A percentile compares a stretch with the other conserved stretches of the same genome.
Evolutionary conservation across 2,329 filamentous ascomycete species (phyloP).

Genomic region (Exophiala sideris): DNA sequence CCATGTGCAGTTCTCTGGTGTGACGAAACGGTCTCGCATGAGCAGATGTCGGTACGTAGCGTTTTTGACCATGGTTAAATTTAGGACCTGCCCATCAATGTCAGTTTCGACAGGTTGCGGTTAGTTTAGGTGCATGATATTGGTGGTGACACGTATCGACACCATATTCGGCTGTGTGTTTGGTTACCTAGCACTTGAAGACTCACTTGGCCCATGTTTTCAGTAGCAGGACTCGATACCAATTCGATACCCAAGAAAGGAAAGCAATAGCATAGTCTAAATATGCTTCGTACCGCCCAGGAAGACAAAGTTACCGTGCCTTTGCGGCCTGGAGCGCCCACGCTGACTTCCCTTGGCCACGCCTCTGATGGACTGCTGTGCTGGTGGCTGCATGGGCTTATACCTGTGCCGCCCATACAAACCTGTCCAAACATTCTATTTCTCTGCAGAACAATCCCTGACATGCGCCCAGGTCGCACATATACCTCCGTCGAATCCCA

Average conservation of each 20-base stretch:
- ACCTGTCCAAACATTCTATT: neutral
- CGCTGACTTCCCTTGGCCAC: neutral
- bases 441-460: conserved; percentile 1
- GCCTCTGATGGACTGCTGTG: neutral
- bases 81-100: too few relatives aligned
- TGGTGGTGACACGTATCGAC: conserved; percentile 6
- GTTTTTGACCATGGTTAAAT: neutral
- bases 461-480: neutral
- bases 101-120: too few relatives aligned
- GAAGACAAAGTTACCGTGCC: neutral
- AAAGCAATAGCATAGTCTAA: neutral
- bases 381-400: neutral
- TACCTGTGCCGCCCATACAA: neutral
- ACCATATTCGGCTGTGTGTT: neutral
- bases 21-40: neutral
- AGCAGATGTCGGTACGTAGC: neutral
- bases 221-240: too few relatives aligned
- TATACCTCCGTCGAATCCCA: neutral
- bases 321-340: neutral
- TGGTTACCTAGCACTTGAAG: too few relatives aligned
- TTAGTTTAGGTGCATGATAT: neutral
- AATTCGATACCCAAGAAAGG: neutral
- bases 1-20: neutral
- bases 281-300: neutral
- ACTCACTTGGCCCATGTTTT: too few relatives aligned